These are phyloP conservation scores for Yamadazyma endophytica DNA, from an alignment of 805 yeast genomes.

Conservation along the genomic window DNA sequence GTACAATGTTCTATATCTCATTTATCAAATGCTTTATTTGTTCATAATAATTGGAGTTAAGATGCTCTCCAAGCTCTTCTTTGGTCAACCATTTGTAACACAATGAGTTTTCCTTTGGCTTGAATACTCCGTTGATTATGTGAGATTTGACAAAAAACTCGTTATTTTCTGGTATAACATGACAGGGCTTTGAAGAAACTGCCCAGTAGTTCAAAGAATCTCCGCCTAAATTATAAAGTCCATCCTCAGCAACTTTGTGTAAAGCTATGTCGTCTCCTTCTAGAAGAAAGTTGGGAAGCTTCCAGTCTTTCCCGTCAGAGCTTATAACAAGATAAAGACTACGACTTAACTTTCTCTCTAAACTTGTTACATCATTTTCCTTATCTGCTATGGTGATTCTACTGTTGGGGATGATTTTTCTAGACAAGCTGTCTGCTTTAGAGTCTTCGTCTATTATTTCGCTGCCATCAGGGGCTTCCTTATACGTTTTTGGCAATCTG, in stretches of 20 bases:
- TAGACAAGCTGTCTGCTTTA: constrained; percentile 49
- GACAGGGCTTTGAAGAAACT: constrained; percentile 88
- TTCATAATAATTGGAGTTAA: constrained; percentile 51
- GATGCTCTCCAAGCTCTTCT: constrained; percentile 62
- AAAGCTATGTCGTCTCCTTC: constrained; percentile 39
- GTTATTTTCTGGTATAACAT: constrained; percentile 47
- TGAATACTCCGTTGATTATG: constrained; percentile 78
- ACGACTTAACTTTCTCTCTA: constrained; percentile 76
- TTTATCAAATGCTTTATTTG: constrained; percentile 49
- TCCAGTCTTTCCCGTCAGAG: constrained; percentile 52
- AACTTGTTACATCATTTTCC: constrained; percentile 53
- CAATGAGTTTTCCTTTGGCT: constrained; percentile 28
- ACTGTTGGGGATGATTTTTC: constrained; percentile 66
- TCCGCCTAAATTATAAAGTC: constrained; percentile 71
- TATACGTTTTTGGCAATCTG: constrained; percentile 65
- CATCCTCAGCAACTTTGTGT: constrained; percentile 70
- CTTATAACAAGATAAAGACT: constrained; percentile 75
- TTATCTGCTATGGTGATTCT: constrained; percentile 77
- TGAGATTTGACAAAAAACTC: constrained; percentile 84
- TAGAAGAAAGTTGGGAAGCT: constrained; percentile 64
- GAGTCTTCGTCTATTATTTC: constrained; percentile 30
- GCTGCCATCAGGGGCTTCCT: constrained; percentile 23
- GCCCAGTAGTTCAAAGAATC: constrained; percentile 76
- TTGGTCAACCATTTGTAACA: constrained; percentile 82
- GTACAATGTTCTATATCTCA: constrained; percentile 22